These are phyloP conservation scores for Lactarius vividus DNA, from an alignment of 768 basidiomycete genomes.

Conservation along the genomic window DNA sequence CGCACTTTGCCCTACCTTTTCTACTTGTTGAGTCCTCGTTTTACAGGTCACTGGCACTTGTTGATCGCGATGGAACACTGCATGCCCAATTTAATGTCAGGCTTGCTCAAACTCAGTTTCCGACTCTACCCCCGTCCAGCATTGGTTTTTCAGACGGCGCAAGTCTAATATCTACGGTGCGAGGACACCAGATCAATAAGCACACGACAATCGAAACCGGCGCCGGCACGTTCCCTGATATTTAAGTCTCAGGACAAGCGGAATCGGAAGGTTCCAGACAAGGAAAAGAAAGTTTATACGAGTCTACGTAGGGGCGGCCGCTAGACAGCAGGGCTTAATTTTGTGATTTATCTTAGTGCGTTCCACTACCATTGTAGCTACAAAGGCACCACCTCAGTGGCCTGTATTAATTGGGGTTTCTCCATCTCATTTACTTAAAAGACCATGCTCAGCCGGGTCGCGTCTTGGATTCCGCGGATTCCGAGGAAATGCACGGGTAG, in stretches of 20 bases:
- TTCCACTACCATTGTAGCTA: background rate
- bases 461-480: background rate
- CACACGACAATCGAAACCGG: background rate
- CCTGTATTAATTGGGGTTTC: background rate
- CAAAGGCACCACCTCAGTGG: background rate
- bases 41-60: conserved; percentile 29
- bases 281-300: background rate
- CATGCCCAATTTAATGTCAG: conserved; percentile 16
- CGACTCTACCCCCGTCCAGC: background rate
- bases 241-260: background rate
- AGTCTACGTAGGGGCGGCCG: background rate
- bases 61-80: conserved; percentile 30
- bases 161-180: background rate
- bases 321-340: background rate
- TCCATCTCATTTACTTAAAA: background rate
- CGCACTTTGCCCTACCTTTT: background rate
- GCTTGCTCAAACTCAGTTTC: background rate
- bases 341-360: background rate
- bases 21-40: conserved; percentile 3
- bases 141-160: background rate
- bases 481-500: background rate
- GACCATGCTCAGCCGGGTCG: background rate
- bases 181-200: background rate
- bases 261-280: background rate
- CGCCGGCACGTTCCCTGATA: background rate